Percentiles rank a stretch among this genome's conserved stretches.
phyloP scores from a whole-genome alignment of 441 rosid genomes.

The Aleurites moluccanus region DNA sequence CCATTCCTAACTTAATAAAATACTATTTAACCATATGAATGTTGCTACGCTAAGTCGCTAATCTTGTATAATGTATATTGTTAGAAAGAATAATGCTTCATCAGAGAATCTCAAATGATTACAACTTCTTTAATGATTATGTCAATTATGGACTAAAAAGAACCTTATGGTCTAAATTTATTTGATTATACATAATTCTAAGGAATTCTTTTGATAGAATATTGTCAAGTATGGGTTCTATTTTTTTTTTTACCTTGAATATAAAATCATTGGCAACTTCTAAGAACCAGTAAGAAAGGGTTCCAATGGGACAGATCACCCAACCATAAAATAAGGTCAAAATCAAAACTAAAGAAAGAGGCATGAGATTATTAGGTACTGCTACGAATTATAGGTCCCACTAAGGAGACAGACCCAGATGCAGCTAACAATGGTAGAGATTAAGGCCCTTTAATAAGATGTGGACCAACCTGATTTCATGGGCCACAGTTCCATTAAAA shows the following conservation, averaged over 20 bases:
- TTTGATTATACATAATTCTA: background rate
- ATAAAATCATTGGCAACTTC: background rate
- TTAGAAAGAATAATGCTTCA: conserved; percentile 8
- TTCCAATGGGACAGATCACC: background rate
- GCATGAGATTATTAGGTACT: background rate
- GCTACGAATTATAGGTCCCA: background rate
- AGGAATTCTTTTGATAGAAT: background rate
- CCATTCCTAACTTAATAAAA: conserved; percentile 13
- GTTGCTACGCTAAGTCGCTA: background rate
- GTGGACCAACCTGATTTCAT: background rate
- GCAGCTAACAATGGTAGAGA: background rate
- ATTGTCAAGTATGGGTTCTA: background rate
- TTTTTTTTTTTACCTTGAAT: background rate
- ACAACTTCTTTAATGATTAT: background rate
- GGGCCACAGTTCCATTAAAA: conserved; percentile 5
- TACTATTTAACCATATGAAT: background rate
- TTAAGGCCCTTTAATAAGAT: background rate
- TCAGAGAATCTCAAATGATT: conserved; percentile 37
- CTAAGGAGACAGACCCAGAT: background rate
- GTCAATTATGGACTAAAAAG: background rate
- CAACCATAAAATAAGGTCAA: background rate
- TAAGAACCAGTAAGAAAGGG: background rate
- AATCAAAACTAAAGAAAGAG: background rate
- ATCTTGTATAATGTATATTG: background rate
- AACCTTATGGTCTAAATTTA: background rate